Evolutionary conservation across 495 filamentous ascomycete genomes (phyloP).

Genomic region (Tuber borchii): DNA sequence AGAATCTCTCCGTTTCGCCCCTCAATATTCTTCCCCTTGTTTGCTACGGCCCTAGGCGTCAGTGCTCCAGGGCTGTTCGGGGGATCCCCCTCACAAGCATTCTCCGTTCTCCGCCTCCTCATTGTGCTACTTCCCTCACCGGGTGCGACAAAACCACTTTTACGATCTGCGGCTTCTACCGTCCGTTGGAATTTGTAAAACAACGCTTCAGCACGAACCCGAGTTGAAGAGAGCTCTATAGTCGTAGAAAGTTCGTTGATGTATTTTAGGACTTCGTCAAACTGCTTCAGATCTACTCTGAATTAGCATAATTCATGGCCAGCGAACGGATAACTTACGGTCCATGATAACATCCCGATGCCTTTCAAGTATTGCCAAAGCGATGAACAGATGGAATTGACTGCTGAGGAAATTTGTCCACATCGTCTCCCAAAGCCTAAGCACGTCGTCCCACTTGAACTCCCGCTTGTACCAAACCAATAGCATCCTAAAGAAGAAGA

Average conservation of each 20-base stretch:
- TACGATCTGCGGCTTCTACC: constrained; percentile 81
- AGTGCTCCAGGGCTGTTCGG: constrained; percentile 16
- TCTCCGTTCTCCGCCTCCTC: constrained; percentile 27
- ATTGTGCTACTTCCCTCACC: constrained; percentile 7
- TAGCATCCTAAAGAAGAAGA: constrained; percentile 99
- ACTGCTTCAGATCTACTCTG: constrained; percentile 64
- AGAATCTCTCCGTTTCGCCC: constrained; percentile 6
- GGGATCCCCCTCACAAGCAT: constrained; percentile 9
- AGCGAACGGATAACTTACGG: constrained; percentile 42
- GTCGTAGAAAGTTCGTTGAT: constrained; percentile 93
- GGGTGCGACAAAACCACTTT: constrained; percentile 48
- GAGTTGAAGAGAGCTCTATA: constrained; percentile 77
- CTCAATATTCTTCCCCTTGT: constrained; percentile 42
- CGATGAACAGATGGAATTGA: constrained; percentile 90
- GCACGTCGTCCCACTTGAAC: constrained; percentile 78
- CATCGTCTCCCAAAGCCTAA: constrained; percentile 84
- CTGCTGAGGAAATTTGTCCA: constrained; percentile 90
- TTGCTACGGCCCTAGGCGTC: constrained; percentile 31
- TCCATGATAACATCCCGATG: constrained; percentile 91
- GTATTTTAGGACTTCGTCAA: constrained; percentile 97
- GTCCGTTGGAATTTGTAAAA: constrained; percentile 81
- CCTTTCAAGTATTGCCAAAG: constrained; percentile 90
- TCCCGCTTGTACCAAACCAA: constrained; percentile 98
- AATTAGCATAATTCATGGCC: not conserved
- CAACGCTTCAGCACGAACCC: constrained; percentile 79